Conservation (phyloP, 768 basidiomycete genomes). For the Termitomyces sp. region DNA sequence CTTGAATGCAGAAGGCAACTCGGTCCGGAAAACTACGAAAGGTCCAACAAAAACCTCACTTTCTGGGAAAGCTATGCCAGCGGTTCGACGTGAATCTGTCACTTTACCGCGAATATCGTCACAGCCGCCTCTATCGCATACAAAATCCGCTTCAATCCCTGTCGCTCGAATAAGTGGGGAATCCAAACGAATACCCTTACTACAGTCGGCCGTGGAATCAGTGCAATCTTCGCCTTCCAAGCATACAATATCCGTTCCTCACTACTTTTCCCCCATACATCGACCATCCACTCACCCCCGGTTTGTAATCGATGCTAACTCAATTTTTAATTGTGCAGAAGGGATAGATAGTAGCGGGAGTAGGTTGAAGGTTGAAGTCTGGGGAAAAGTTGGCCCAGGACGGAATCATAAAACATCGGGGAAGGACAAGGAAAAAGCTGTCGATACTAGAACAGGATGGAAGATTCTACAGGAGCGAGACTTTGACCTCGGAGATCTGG, state of each 20-base stretch:
- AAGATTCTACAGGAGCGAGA: conserved; percentile 63
- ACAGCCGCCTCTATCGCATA: conserved; percentile 12
- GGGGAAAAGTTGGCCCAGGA: conserved; percentile 39
- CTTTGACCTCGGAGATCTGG: conserved; percentile 50
- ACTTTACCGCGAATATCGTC: conserved; percentile 9
- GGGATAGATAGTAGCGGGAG: conserved; percentile 50
- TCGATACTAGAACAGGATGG: conserved; percentile 38
- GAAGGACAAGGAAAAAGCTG: conserved; percentile 37
- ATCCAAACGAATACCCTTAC: conserved; percentile 4
- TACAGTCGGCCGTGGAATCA: conserved; percentile 8
- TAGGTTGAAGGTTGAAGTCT: conserved; percentile 50
- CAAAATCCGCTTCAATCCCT: conserved; percentile 22
- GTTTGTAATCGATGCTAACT: conserved; percentile 54
- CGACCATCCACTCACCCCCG: conserved; percentile 79
- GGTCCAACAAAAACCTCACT: conserved; percentile 15
- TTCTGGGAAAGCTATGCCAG: conserved; percentile 14
- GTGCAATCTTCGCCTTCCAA: conserved; percentile 16
- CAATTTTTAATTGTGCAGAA: conserved; percentile 45
- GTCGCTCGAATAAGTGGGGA: conserved; percentile 17
- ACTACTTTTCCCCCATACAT: conserved; percentile 78
- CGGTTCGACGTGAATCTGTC: conserved; percentile 17
- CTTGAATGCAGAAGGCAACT: conserved; percentile 13
- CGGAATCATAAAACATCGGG: conserved; percentile 26
- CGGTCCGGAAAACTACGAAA: conserved; percentile 13
- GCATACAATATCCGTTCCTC: conserved; percentile 31